A percentile compares a stretch with the other conserved stretches of the same genome.
These are phyloP conservation scores for Fusarium falciforme DNA, from an alignment of 2,329 filamentous ascomycete species.

Conservation along the genomic window DNA sequence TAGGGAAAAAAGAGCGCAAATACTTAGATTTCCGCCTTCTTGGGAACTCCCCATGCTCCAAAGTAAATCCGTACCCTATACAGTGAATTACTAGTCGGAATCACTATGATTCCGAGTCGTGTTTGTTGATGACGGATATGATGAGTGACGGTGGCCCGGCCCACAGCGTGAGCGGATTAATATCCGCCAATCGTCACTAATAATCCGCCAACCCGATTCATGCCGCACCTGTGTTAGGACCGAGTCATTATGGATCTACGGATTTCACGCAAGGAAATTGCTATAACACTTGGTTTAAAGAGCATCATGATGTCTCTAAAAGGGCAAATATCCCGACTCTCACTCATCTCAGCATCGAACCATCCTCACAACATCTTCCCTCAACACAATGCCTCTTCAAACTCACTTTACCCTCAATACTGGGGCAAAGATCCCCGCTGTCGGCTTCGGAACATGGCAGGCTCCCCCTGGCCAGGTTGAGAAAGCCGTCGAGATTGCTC, in stretches of 20 bases:
- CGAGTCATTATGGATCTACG: not conserved
- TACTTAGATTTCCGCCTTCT: not conserved
- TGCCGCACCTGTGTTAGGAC: not conserved
- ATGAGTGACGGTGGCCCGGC: not conserved
- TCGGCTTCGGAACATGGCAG: slow-evolving; percentile 82
- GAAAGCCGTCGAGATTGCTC: slow-evolving; percentile 53
- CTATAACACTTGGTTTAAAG: not conserved
- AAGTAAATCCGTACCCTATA: not conserved
- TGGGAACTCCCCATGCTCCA: not conserved
- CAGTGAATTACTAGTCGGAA: not conserved
- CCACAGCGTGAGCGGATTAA: not conserved
- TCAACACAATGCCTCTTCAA: slow-evolving; percentile 21
- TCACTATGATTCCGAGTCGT: not conserved
- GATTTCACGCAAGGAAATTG: not conserved
- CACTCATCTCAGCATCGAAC: not conserved
- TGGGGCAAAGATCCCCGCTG: slow-evolving; percentile 78
- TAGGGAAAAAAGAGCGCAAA: not conserved
- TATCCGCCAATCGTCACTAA: not conserved
- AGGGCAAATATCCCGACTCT: not conserved
- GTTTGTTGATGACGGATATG: not conserved
- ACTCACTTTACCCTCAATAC: slow-evolving; percentile 70
- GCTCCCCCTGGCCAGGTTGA: slow-evolving; percentile 54
- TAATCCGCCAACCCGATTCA: not conserved
- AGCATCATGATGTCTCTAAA: not conserved
- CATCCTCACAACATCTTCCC: not conserved